Evolutionary conservation across 257 asterid species (phyloP).

Genomic region (Vinca minor): DNA sequence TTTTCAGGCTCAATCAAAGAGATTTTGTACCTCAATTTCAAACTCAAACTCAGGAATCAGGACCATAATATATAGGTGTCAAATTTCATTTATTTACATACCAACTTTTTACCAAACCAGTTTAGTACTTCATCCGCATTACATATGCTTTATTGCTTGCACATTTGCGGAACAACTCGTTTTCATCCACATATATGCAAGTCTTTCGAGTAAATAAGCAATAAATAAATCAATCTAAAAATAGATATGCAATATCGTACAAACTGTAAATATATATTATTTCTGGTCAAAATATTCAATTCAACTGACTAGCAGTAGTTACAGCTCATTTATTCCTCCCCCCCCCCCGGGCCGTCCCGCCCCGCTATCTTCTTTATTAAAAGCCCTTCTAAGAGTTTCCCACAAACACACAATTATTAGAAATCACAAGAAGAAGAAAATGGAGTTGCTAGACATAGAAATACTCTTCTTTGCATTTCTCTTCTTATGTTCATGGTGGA

Average conservation of each 20-base stretch:
- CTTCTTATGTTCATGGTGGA: slow-evolving; percentile 62
- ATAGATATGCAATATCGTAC: slow-evolving; percentile 1
- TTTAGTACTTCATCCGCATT: no score
- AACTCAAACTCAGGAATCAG: no score
- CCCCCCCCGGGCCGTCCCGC: no score
- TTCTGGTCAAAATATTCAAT: slow-evolving; percentile 4
- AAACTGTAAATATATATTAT: background rate
- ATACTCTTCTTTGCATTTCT: slow-evolving; percentile 28
- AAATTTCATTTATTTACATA: no score
- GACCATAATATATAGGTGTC: no score
- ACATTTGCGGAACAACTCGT: background rate
- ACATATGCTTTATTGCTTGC: background rate
- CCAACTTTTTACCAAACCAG: no score
- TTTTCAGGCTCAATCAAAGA: no score
- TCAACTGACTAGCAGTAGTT: slow-evolving; percentile 8
- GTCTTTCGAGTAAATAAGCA: background rate
- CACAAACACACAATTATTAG: background rate
- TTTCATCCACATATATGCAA: background rate
- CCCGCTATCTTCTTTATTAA: slow-evolving; percentile 6
- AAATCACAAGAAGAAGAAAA: no score
- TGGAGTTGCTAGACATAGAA: slow-evolving; percentile 57
- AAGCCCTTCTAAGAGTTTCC: background rate
- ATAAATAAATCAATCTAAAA: slow-evolving; percentile 2
- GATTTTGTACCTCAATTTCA: no score
- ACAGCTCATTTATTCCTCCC: slow-evolving; percentile 11